A percentile compares a stretch with the other conserved stretches of the same genome.
Evolutionary conservation across 1,284 basidiomycete species (phyloP).

Genomic region (Trametes pubescens): DNA sequence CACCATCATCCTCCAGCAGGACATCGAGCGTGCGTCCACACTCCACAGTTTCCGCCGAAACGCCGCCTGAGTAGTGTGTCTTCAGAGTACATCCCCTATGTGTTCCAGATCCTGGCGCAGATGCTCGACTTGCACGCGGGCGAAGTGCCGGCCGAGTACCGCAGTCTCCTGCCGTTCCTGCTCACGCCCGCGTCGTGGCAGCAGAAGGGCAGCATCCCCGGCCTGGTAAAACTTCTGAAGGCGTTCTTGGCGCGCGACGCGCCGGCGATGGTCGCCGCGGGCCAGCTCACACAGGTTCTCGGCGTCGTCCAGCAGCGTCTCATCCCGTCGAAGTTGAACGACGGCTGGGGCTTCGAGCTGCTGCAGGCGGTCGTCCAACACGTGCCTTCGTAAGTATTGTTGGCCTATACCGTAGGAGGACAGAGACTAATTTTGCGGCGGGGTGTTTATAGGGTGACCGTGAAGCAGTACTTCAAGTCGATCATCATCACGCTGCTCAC

Average conservation of each 20-base stretch:
- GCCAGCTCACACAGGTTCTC: constrained; percentile 83
- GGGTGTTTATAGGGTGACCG: constrained; percentile 55
- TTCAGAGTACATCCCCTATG: constrained; percentile 95
- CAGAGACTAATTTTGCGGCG: neutral
- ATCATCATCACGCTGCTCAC: constrained; percentile 87
- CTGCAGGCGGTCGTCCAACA: constrained; percentile 80
- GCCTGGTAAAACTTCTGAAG: constrained; percentile 88
- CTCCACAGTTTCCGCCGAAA: neutral
- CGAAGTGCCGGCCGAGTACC: constrained; percentile 81
- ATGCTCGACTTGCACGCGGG: constrained; percentile 87
- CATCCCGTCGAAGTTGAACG: constrained; percentile 89
- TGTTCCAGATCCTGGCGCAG: constrained; percentile 96
- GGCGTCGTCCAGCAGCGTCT: constrained; percentile 93
- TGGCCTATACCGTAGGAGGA: neutral
- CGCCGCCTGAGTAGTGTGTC: neutral
- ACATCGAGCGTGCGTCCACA: constrained; percentile 81
- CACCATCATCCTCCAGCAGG: constrained; percentile 88
- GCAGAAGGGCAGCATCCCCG: constrained; percentile 95
- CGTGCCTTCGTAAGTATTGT: constrained; percentile 72
- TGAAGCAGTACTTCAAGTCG: constrained; percentile 81
- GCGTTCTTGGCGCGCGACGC: constrained; percentile 86
- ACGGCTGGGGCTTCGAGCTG: constrained; percentile 92
- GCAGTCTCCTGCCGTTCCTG: constrained; percentile 82
- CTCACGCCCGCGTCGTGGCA: constrained; percentile 92
- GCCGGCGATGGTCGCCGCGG: constrained; percentile 71